A percentile compares a stretch with the other conserved stretches of the same genome.
Conservation (phyloP, 2,329 filamentous ascomycete genomes). For the Calonectria pauciramosa region DNA sequence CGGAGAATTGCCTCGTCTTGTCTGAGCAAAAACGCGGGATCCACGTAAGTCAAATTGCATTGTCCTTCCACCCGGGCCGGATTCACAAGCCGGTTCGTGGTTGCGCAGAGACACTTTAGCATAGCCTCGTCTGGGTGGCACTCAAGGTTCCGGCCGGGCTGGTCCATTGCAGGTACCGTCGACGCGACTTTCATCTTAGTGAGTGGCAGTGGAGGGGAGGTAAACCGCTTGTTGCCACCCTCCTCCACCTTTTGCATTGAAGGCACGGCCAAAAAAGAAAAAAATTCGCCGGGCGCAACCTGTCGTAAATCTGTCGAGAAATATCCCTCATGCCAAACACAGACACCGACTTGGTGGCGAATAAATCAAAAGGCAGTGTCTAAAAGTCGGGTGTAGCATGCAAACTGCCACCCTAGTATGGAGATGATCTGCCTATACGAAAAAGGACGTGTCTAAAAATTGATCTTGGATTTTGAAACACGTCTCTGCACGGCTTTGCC, state of each 20-base stretch:
- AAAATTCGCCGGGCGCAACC: not conserved
- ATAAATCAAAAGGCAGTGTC: not conserved
- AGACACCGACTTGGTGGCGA: not conserved
- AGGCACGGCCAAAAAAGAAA: not conserved
- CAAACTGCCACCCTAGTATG: not conserved
- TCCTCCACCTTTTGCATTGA: not conserved
- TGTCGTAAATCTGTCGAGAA: not conserved
- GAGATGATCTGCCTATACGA: constrained; percentile 9
- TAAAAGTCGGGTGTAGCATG: not conserved
- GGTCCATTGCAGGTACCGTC: not conserved
- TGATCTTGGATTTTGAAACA: constrained; percentile 4
- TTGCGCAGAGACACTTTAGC: constrained; percentile 1
- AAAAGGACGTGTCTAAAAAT: not conserved
- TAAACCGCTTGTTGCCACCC: not conserved
- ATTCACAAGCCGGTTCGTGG: not conserved
- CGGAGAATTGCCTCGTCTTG: constrained; percentile 13
- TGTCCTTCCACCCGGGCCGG: not conserved
- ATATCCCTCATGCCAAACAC: constrained; percentile 7
- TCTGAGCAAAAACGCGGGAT: not conserved
- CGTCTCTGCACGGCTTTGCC: not conserved
- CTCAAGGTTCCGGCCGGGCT: constrained; percentile 2
- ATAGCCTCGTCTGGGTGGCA: constrained; percentile 17
- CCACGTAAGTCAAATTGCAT: not conserved
- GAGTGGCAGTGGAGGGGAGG: not conserved
- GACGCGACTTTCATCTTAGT: not conserved